Evolutionary conservation across 2,329 filamentous ascomycete genomes (phyloP).

Genomic region (Nigrospora sphaerica): DNA sequence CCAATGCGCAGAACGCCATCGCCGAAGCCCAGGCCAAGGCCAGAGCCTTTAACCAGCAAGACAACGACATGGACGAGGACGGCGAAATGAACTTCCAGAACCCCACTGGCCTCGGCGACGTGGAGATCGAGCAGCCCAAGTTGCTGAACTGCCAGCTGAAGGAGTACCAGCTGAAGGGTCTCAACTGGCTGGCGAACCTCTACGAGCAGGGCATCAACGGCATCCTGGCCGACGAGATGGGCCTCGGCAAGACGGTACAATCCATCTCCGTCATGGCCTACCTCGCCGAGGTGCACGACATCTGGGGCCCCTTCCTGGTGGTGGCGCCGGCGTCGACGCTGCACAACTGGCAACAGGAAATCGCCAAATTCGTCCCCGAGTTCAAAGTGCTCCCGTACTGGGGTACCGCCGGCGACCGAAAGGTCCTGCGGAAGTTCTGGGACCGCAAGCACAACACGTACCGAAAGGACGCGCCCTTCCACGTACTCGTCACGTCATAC

Average conservation of each 20-base stretch:
- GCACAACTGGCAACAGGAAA: slow-evolving; percentile 99
- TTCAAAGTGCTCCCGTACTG: slow-evolving; percentile 97
- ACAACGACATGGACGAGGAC: slow-evolving; percentile 72
- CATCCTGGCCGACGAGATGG: slow-evolving; percentile 98
- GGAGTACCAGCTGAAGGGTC: slow-evolving; percentile 97
- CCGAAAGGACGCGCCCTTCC: slow-evolving; percentile 86
- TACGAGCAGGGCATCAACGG: slow-evolving; percentile 99
- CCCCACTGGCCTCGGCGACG: slow-evolving; percentile 86
- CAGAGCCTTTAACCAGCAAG: slow-evolving; percentile 78
- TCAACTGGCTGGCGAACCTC: slow-evolving; percentile 98
- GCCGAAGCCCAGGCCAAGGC: slow-evolving; percentile 91
- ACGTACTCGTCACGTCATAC: slow-evolving; percentile 94
- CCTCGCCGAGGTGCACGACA: slow-evolving; percentile 92
- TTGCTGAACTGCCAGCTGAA: slow-evolving; percentile 91
- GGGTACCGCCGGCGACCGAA: slow-evolving; percentile 89
- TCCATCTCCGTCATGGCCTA: slow-evolving; percentile 99
- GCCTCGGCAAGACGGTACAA: slow-evolving; percentile 97
- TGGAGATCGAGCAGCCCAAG: slow-evolving; percentile 90
- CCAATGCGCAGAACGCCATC: slow-evolving; percentile 93
- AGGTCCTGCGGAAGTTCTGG: slow-evolving; percentile 97
- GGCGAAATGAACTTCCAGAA: slow-evolving; percentile 99
- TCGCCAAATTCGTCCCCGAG: slow-evolving; percentile 85
- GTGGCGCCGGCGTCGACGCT: slow-evolving; percentile 93
- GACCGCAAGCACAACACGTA: slow-evolving; percentile 97
- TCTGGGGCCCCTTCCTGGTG: slow-evolving; percentile 96